Evolutionary conservation across 1,139 yeast species (phyloP), one percentile per base, ranked within the genome.

Genomic region (Kodamaea plutei): DNA sequence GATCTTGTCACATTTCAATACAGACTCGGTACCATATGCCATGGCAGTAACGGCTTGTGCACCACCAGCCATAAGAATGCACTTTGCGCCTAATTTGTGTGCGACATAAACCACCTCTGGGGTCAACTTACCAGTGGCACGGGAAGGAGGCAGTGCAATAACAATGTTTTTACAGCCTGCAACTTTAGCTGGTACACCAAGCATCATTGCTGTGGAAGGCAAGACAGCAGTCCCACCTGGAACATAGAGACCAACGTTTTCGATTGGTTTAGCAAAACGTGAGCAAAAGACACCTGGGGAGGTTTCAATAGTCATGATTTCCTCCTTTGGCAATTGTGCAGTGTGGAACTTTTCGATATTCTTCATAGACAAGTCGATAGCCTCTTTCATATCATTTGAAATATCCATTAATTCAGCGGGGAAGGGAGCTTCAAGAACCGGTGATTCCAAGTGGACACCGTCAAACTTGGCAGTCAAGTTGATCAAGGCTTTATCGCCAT

Each of bases 171-270:
- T 76, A 67, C 98, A 91, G 3, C 96, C 96, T 15, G 99, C 99
- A 37, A 91, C 99, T 58, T 81, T 77, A 11, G 98, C 98, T n/a
- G 98, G 98, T 23, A 91, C 96, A 50, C 98, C 97, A 49, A 91
- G 73, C 96, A 91, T 91, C 65, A 91, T 74, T 8, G 98, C 95
- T 12, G 99, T 91, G 9, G 97, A 89, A 22, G 99, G 99, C 43
- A 91, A 72, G 18, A 93, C 93, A 1, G 99, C 99, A 30, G 98
- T 88, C 46, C 99, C 99, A 46, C 99, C 99, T 30, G 99, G 98
- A 36, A 91, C 87, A 54, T 91, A 91, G 39, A 93, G 73, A 37
- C 98, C 99, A 31, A 91, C 98, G 37, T 77, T 80, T 51, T 87
- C 95, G 47, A 91, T 88, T 6, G 98, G 94, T 50, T 95, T 79